phyloP scores from a whole-genome alignment of 2,329 filamentous ascomycete genomes.

The Pezicula rhizophila region DNA sequence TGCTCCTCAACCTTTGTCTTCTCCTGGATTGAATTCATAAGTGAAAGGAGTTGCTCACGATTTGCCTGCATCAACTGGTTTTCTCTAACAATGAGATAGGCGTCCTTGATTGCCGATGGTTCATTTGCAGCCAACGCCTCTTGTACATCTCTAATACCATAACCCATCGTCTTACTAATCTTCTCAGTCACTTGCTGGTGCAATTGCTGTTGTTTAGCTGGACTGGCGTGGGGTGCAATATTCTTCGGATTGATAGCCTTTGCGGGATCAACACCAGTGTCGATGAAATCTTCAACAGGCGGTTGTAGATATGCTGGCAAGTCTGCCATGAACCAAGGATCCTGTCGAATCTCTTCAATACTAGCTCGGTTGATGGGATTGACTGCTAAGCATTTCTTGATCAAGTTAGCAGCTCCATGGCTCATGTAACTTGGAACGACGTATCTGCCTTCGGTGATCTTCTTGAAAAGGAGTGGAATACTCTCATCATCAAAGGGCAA shows the following conservation, averaged over 20 bases:
- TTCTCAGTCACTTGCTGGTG: conserved; percentile 92
- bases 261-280: conserved; percentile 89
- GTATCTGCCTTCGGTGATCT: conserved; percentile 92
- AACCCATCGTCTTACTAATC: conserved; percentile 96
- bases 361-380: conserved; percentile 93
- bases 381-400: conserved; percentile 90
- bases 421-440: conserved; percentile 89
- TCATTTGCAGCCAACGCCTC: conserved; percentile 88
- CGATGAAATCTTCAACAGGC: conserved; percentile 84
- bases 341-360: conserved; percentile 85
- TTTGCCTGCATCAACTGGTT: conserved; percentile 96
- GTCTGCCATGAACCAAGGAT: conserved; percentile 89
- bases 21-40: neutral
- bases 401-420: conserved; percentile 71
- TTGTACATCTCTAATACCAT: conserved; percentile 89
- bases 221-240: conserved; percentile 72
- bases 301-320: conserved; percentile 81
- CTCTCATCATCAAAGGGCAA: conserved; percentile 98
- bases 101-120: conserved; percentile 96
- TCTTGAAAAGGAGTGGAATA: conserved; percentile 94
- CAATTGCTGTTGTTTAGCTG: conserved; percentile 78
- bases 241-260: conserved; percentile 81
- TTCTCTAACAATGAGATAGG: conserved; percentile 94
- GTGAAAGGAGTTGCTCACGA: conserved; percentile 54
- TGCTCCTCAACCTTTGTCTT: no score